These are phyloP conservation scores for Phaffomyces antillensis DNA, from an alignment of 805 yeast species.

Conservation along the genomic window DNA sequence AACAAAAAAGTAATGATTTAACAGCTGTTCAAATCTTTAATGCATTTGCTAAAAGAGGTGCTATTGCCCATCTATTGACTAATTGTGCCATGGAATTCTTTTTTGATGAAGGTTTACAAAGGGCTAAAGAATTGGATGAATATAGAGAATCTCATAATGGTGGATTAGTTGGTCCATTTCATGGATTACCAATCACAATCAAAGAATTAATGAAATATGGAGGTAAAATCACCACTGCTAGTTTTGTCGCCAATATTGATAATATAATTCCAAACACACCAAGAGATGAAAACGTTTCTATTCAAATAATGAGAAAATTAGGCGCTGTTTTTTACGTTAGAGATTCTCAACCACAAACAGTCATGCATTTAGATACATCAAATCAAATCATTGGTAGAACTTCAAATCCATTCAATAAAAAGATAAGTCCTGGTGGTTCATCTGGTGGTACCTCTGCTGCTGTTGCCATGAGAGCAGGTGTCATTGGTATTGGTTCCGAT, in stretches of 20 bases:
- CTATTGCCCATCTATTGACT: constrained; percentile 47
- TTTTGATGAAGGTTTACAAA: constrained; percentile 49
- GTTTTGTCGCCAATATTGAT: constrained; percentile 48
- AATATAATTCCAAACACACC: constrained; percentile 30
- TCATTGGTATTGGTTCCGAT: constrained; percentile 61
- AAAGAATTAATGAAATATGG: constrained; percentile 58
- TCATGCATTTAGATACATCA: constrained; percentile 61
- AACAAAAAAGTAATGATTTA: constrained; percentile 26
- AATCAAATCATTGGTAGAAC: constrained; percentile 52
- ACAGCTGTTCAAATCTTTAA: constrained; percentile 35
- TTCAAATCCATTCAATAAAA: constrained; percentile 50
- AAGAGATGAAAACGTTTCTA: constrained; percentile 40
- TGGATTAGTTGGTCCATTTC: constrained; percentile 55
- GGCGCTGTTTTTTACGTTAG: constrained; percentile 55
- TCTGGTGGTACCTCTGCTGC: constrained; percentile 69
- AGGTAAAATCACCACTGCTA: constrained; percentile 52
- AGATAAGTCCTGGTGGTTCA: constrained; percentile 60
- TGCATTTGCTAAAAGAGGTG: constrained; percentile 53
- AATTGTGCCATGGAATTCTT: constrained; percentile 34
- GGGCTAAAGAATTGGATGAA: constrained; percentile 51
- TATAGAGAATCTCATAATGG: constrained; percentile 33
- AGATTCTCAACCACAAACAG: constrained; percentile 62
- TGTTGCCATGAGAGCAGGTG: constrained; percentile 50
- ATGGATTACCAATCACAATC: constrained; percentile 61
- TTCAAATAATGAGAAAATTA: constrained; percentile 29